Evolutionary conservation across 1,139 yeast genomes (phyloP).

Genomic region (Hemisphaericaspora subhashii): DNA sequence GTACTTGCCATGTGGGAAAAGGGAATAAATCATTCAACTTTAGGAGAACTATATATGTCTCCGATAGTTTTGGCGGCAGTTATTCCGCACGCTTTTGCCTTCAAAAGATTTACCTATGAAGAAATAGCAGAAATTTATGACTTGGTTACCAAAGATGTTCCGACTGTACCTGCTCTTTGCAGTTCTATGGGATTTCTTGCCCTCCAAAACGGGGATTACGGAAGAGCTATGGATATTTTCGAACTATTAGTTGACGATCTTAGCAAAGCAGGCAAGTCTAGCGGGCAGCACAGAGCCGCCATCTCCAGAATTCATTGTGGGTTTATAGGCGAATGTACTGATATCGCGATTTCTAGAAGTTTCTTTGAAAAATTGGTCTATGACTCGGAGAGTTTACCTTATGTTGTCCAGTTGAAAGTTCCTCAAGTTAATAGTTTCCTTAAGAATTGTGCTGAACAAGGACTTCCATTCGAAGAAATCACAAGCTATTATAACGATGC

Average conservation of each 20-base stretch:
- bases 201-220: conserved; percentile 40
- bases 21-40: conserved; percentile 37
- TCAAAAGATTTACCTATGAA: conserved; percentile 60
- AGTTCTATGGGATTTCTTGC: conserved; percentile 44
- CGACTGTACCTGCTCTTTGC: conserved; percentile 28
- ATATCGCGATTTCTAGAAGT: conserved; percentile 66
- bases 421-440: conserved; percentile 71
- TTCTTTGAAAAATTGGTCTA: conserved; percentile 70
- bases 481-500: conserved; percentile 22
- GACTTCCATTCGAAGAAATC: conserved; percentile 59
- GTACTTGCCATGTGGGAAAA: conserved; percentile 44
- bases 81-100: conserved; percentile 65
- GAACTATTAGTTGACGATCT: too few relatives aligned
- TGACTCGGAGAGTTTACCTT: conserved; percentile 61
- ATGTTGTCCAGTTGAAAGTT: conserved; percentile 69
- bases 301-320: too few relatives aligned
- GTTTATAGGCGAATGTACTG: conserved; percentile 81
- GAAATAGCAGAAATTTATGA: conserved; percentile 46
- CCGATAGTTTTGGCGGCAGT: conserved; percentile 70
- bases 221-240: conserved; percentile 40
- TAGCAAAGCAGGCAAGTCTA: too few relatives aligned
- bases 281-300: too few relatives aligned
- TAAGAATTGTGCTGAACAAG: conserved; percentile 58
- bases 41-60: conserved; percentile 34
- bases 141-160: conserved; percentile 28